Evolutionary conservation across 2,329 filamentous ascomycete genomes (phyloP).

Genomic region (Periglandula ipomoeae): DNA sequence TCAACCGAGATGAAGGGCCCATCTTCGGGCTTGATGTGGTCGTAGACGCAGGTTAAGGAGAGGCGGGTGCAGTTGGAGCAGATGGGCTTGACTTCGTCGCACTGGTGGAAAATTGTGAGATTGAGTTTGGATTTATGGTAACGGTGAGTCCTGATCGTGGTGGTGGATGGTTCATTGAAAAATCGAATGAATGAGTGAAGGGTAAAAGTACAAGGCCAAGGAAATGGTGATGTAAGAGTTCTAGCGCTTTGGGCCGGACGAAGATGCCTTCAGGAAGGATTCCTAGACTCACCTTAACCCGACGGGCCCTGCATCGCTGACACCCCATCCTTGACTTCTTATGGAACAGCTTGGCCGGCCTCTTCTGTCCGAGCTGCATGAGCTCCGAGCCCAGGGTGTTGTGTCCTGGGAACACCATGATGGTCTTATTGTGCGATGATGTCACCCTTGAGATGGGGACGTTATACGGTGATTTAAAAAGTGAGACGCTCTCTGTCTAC

Average conservation of each 20-base stretch:
- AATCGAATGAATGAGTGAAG: too few relatives aligned
- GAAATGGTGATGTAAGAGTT: too few relatives aligned
- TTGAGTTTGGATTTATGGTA: too few relatives aligned
- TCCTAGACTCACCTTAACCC: constrained; percentile 13
- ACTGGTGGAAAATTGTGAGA: constrained; percentile 11
- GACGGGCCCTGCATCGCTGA: constrained; percentile 13
- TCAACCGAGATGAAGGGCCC: not conserved
- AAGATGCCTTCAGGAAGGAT: too few relatives aligned
- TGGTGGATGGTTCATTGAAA: too few relatives aligned
- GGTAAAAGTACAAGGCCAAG: too few relatives aligned
- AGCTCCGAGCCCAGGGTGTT: not conserved
- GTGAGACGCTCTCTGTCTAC: too few relatives aligned
- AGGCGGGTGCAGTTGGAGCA: constrained; percentile 14
- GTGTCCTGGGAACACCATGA: not conserved
- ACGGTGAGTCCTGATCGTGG: too few relatives aligned
- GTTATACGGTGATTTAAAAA: too few relatives aligned
- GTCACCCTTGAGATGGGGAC: too few relatives aligned
- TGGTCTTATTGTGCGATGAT: not conserved
- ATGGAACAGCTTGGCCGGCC: constrained; percentile 15
- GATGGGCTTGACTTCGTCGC: constrained; percentile 15
- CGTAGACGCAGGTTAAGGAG: constrained; percentile 12
- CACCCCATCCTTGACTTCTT: constrained; percentile 16
- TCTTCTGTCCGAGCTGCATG: constrained; percentile 8
- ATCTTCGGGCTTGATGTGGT: constrained; percentile 4
- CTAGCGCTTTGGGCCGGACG: too few relatives aligned